Evolutionary conservation across 768 basidiomycete genomes (phyloP), one percentile per base, ranked within the genome.

Genomic region (Rhizopogon vulgaris): DNA sequence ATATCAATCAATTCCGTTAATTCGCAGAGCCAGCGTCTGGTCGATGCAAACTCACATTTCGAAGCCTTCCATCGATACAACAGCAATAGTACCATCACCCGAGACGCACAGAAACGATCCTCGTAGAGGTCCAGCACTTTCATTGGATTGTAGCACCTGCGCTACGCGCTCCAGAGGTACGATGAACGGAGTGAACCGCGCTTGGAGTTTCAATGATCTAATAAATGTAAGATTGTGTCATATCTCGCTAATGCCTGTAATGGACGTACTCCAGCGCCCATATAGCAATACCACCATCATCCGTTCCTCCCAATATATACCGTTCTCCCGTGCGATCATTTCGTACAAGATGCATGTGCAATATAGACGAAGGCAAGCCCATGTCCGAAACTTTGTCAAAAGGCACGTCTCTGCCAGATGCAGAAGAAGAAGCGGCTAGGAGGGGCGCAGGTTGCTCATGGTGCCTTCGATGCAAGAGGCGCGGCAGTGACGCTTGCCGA

Each of bases 11-110:
- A 27, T 46, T 45, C 39, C 25, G 30, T 42, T 3, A 6, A 14
- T 6, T 28, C 41, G 1, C 30, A 32, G 17, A 41, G 27, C n/a
- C 17, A 25, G 48, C 6, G 18, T 24, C n/a, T 6, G 15, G 8
- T 32, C n/a, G 36, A 41, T n/a, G 38, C 18, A 50, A 40, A 68
- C 88, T 59, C 62, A 94, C 94, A 90, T 78, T 49, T 92, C 83
- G 58, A 89, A 82, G 2, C 79, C 83, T 46, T 86, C 84, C 9
- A 90, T 66, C 0, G 73, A 77, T 50, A 97, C 76, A n/a, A 91
- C 78, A 0, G 84, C 91, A 54, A 94, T 79, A 2, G 92, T 91
- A 1, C 93, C 91, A 59, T 92, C 90, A 27, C 71, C 62, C 1
- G 92, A 80, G 6, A 90, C 65, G 59, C 89, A 92, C 10, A 95